Percentiles rank a stretch among this genome's conserved stretches.
Conservation (phyloP, 768 basidiomycete species). For the Fistulinella prunicolor region DNA sequence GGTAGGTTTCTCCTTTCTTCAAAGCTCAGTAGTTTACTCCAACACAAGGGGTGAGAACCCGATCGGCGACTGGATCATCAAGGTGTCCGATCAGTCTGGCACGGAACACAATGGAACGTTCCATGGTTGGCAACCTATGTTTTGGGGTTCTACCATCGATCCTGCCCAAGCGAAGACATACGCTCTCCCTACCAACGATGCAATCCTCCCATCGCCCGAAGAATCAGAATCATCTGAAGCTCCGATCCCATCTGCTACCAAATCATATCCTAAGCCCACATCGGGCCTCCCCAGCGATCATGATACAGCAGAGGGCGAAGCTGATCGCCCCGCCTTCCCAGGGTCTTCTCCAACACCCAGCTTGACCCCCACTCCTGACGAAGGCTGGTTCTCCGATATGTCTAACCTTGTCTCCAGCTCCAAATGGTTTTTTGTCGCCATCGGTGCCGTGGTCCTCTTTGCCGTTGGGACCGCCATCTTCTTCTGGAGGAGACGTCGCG, state of each 20-base stretch:
- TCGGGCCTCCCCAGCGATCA: slow-evolving; percentile 86
- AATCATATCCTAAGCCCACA: slow-evolving; percentile 80
- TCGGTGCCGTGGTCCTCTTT: slow-evolving; percentile 77
- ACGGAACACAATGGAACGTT: slow-evolving; percentile 59
- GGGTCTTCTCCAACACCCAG: slow-evolving; percentile 35
- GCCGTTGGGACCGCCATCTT: slow-evolving; percentile 65
- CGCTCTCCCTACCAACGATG: slow-evolving; percentile 52
- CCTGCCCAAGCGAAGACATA: slow-evolving; percentile 60
- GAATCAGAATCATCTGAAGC: slow-evolving; percentile 39
- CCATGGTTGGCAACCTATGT: slow-evolving; percentile 86
- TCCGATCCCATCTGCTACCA: slow-evolving; percentile 47
- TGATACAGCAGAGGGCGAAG: slow-evolving; percentile 74
- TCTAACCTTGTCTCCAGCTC: slow-evolving; percentile 67
- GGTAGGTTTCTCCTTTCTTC: slow-evolving; percentile 45
- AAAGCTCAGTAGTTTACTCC: slow-evolving; percentile 13
- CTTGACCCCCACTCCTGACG: slow-evolving; percentile 61
- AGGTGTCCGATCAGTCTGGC: slow-evolving; percentile 77
- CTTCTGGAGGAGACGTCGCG: slow-evolving; percentile 70
- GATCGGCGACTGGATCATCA: slow-evolving; percentile 86
- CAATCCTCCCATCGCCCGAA: slow-evolving; percentile 47
- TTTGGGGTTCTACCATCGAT: slow-evolving; percentile 90
- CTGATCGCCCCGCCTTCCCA: slow-evolving; percentile 69
- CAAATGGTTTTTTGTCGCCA: slow-evolving; percentile 88
- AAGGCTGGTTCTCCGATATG: slow-evolving; percentile 84
- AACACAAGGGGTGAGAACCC: slow-evolving; percentile 84